These are phyloP conservation scores for Xylaria sp. DNA, from an alignment of 2,329 filamentous ascomycete genomes.

Conservation along the genomic window DNA sequence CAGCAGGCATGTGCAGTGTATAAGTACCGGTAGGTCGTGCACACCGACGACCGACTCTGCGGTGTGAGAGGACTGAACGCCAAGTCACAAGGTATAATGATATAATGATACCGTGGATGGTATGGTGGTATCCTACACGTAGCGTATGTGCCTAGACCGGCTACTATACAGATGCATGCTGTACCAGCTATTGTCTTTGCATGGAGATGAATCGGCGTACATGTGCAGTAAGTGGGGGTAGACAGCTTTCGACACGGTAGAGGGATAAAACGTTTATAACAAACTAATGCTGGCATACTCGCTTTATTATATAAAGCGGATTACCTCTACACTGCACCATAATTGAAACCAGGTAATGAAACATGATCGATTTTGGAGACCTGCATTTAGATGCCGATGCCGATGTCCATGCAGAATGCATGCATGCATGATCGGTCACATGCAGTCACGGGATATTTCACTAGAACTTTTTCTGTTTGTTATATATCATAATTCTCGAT, in stretches of 20 bases:
- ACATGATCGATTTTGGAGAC: constrained; percentile 9
- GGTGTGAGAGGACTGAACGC: neutral
- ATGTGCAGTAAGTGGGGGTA: neutral
- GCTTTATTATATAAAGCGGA: neutral
- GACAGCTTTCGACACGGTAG: neutral
- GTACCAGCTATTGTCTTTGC: neutral
- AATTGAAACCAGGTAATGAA: neutral
- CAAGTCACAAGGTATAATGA: neutral
- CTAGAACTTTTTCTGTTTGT: constrained; percentile 22
- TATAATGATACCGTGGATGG: neutral
- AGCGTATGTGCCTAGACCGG: neutral
- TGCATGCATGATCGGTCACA: constrained; percentile 31
- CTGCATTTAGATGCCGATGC: constrained; percentile 22
- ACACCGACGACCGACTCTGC: neutral
- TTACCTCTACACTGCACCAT: neutral
- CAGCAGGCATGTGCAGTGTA: neutral
- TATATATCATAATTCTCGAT: constrained; percentile 21
- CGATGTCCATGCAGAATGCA: constrained; percentile 24
- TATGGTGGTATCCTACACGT: constrained; percentile 11
- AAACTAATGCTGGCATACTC: neutral
- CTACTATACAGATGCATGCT: neutral
- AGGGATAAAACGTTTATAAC: neutral
- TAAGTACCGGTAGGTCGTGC: neutral
- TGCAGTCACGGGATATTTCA: constrained; percentile 25
- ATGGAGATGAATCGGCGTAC: neutral